These are phyloP conservation scores for Nakazawaea peltata DNA, from an alignment of 805 yeast genomes.

Conservation along the genomic window DNA sequence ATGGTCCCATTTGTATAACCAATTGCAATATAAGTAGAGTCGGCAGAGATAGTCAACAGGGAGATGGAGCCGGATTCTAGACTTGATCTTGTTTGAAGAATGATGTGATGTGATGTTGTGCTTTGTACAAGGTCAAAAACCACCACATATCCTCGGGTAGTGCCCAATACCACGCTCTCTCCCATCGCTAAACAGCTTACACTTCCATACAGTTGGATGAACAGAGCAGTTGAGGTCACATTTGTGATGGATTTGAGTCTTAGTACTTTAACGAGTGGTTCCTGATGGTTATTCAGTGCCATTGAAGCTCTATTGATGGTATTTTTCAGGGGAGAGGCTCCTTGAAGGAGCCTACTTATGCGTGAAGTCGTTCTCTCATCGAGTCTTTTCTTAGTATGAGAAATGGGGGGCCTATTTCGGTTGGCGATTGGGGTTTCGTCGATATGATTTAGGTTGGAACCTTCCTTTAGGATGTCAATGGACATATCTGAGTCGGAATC, in stretches of 20 bases:
- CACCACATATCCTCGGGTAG: conserved; percentile 55
- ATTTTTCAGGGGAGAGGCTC: background rate
- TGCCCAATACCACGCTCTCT: conserved; percentile 55
- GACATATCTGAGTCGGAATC: background rate
- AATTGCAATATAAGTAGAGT: conserved; percentile 60
- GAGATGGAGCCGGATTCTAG: conserved; percentile 41
- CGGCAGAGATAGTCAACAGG: conserved; percentile 51
- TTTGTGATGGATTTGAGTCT: conserved; percentile 18
- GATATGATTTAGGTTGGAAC: background rate
- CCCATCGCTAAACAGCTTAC: conserved; percentile 38
- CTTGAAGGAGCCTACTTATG: conserved; percentile 1
- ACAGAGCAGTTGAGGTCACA: conserved; percentile 14
- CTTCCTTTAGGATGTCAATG: background rate
- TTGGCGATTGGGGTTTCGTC: conserved; percentile 1
- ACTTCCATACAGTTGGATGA: conserved; percentile 33
- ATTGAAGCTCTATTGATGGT: background rate
- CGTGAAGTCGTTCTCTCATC: conserved; percentile 7
- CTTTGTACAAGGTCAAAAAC: conserved; percentile 66
- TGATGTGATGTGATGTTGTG: conserved; percentile 34
- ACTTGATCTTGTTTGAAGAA: conserved; percentile 25
- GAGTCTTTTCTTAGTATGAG: background rate
- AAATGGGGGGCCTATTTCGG: background rate
- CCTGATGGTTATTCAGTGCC: background rate
- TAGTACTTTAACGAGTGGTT: conserved; percentile 3
- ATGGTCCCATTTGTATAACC: conserved; percentile 64